phyloP scores from a whole-genome alignment of 78 protist genomes.

The Anaeramoeba flamelloides region DNA sequence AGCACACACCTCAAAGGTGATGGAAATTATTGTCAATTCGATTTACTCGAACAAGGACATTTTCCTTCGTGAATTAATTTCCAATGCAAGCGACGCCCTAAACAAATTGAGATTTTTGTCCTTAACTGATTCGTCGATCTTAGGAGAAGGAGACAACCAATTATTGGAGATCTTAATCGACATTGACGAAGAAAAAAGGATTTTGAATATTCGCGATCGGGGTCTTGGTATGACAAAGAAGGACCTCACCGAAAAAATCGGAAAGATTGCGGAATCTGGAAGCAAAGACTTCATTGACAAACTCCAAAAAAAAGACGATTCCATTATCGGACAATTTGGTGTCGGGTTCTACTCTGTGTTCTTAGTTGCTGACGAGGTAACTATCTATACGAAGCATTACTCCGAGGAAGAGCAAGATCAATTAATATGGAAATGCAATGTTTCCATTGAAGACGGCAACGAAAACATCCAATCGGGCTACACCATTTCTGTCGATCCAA shows the following conservation, averaged over 20 bases:
- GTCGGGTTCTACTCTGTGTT: conserved; percentile 98
- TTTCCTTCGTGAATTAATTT: conserved; percentile 75
- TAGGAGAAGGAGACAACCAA: background rate
- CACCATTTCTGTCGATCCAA: conserved; percentile 16
- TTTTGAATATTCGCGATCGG: background rate
- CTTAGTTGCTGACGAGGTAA: conserved; percentile 87
- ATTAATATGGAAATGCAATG: conserved; percentile 4
- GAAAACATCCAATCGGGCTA: background rate
- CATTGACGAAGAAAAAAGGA: background rate
- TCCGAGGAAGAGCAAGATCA: conserved; percentile 66
- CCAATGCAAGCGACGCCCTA: background rate
- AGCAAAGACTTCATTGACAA: background rate
- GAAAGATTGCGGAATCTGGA: background rate
- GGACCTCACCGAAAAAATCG: background rate
- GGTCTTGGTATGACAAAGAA: background rate
- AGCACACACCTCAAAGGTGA: conserved; percentile 1
- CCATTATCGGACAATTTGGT: conserved; percentile 95
- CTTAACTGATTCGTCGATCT: background rate
- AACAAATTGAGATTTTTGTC: background rate
- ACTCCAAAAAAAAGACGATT: background rate
- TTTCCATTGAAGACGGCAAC: background rate
- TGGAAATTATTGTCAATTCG: conserved; percentile 85
- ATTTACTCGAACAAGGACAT: conserved; percentile 90
- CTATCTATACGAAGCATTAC: conserved; percentile 68
- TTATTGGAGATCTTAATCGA: background rate